A percentile compares a stretch with the other conserved stretches of the same genome.
These are phyloP conservation scores for Melaleuca quinquenervia DNA, from an alignment of 345 rosid genomes.

Conservation along the genomic window DNA sequence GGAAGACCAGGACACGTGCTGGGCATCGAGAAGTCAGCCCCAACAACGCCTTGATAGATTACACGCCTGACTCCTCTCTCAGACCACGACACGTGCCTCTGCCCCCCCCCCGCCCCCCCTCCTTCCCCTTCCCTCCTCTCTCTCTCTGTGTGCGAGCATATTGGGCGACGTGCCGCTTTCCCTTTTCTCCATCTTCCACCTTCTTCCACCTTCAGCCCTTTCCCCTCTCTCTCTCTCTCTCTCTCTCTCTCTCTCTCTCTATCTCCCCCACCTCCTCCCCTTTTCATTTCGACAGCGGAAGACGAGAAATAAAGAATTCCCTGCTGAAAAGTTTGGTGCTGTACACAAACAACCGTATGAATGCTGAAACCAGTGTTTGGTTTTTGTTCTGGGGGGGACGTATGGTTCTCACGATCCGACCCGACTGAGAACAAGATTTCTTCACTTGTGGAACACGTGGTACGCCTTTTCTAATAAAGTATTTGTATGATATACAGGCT, in stretches of 20 bases:
- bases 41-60: not conserved
- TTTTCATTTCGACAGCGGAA: not conserved
- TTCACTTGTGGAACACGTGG: no score
- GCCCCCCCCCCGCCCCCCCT: not conserved
- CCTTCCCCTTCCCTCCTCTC: not conserved
- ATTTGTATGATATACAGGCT: no score
- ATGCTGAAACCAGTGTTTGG: not conserved
- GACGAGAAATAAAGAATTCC: not conserved
- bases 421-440: not conserved
- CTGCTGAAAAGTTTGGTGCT: not conserved
- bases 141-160: not conserved
- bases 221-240: not conserved
- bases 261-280: not conserved
- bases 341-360: not conserved
- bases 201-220: not conserved
- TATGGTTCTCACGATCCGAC: not conserved
- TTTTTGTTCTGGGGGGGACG: not conserved
- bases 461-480: no score
- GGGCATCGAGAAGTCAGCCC: conserved; percentile 7
- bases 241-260: not conserved
- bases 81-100: conserved; percentile 2
- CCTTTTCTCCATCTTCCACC: not conserved
- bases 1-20: conserved; percentile 1
- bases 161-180: not conserved
- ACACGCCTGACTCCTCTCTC: not conserved